Percentiles rank a stretch among this genome's conserved stretches.
phyloP scores from a whole-genome alignment of 257 asterid genomes.

The Eucommia ulmoides region DNA sequence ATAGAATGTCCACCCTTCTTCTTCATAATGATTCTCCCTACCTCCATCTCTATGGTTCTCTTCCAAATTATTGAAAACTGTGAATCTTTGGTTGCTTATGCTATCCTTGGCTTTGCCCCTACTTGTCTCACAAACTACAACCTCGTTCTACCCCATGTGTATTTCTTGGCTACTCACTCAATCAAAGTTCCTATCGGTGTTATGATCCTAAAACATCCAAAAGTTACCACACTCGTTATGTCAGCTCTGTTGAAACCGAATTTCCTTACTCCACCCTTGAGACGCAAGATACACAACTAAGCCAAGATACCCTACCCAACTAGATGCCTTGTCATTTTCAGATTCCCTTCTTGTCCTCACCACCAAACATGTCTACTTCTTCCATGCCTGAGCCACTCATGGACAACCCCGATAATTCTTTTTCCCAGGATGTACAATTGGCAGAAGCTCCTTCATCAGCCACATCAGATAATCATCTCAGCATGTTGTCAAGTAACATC shows the following conservation, averaged over 20 bases:
- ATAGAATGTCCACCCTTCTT: not conserved
- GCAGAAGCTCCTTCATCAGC: not conserved
- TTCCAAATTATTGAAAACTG: not conserved
- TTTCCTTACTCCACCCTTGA: not conserved
- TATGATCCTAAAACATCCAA: not conserved
- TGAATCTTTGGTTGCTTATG: not conserved
- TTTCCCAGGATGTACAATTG: too few relatives aligned
- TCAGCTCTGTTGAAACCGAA: not conserved
- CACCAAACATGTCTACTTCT: too few relatives aligned
- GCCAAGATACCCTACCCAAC: not conserved
- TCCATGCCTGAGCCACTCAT: too few relatives aligned
- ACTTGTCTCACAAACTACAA: not conserved
- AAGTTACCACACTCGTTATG: not conserved
- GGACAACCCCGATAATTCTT: not conserved
- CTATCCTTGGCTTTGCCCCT: not conserved
- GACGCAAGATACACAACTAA: not conserved
- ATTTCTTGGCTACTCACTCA: not conserved
- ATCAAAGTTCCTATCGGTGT: conserved; percentile 1
- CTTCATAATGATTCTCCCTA: not conserved
- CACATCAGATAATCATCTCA: not conserved
- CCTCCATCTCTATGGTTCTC: not conserved
- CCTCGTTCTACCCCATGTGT: conserved; percentile 3
- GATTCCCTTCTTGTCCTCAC: too few relatives aligned
- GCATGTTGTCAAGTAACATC: not conserved
- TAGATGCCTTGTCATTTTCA: not conserved